Base-by-base conservation (phyloP, 2,329 filamentous ascomycete species). In the Lasiodiplodia sp. region DNA sequence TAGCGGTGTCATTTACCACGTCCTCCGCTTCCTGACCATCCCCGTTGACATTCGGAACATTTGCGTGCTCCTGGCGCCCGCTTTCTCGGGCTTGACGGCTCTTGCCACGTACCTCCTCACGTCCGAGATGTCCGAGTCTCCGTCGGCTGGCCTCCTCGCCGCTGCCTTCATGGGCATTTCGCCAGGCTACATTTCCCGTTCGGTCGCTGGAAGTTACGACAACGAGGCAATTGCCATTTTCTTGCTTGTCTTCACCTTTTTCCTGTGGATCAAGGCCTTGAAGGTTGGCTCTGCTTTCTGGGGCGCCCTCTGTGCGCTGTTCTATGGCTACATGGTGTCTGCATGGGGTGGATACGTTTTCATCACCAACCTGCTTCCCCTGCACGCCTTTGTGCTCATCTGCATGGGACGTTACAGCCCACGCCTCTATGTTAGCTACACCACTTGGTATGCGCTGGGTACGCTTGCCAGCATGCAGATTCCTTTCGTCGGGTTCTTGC, bases 221-320 rank as follows among this genome's bases (percentile, higher is more conserved):
- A 98, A 99, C 85, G 96, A 99, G 84, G 96, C 96, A 73, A 99
- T 99, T 84, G 94, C 96, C 77, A 99, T 99, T 79, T 99, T 99
- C 86, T 86, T 99, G 74, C 88, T 99, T 38, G 96, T 99, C 72
- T 97, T 97, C 81, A 99, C 96, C 79, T 99, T 99, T 83, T 99
- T 90, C 83, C 88, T 99, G 66, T 99, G 96, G 96, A 97, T 99
- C 84, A 98, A 98, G 87, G 93, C 96, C 23, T 87, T 99, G 74
- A 99, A 99, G 86, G 88, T 94, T 69, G 96, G 96, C 31, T 98
- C 96, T 63, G 94, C 97, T 80, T 92, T 97, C 82, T 99, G 95
- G 95, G 95, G 94, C 74, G 94, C 93, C 47, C 86, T 97, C 71
- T 96, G 94, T 75, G 96, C 96, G 53, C 87, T 99, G 67, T 98